These are phyloP conservation scores for Yarrowia galli DNA, from an alignment of 1,139 yeast genomes.

Conservation along the genomic window DNA sequence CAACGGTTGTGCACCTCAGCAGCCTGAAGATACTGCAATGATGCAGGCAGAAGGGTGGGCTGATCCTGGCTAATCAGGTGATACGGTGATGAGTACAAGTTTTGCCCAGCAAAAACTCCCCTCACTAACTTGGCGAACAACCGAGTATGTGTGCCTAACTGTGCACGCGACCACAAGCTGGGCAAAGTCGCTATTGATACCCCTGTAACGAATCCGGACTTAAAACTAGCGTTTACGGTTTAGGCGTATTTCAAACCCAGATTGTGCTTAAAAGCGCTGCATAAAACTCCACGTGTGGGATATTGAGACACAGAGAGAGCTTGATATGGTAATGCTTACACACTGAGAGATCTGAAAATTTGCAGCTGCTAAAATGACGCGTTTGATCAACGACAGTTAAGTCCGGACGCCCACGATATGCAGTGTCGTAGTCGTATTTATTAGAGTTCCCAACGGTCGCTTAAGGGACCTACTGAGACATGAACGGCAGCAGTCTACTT, in stretches of 20 bases:
- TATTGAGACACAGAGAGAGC: too few relatives aligned
- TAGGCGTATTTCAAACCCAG: background rate
- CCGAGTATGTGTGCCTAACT: background rate
- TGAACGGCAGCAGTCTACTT: background rate
- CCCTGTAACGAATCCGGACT: background rate
- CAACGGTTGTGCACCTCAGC: background rate
- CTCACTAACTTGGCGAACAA: background rate
- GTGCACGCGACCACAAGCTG: slow-evolving; percentile 5
- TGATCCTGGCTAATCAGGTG: too few relatives aligned
- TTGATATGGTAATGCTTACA: too few relatives aligned
- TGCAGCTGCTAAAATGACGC: background rate
- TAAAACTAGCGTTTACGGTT: background rate
- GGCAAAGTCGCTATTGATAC: background rate
- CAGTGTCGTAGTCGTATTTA: background rate
- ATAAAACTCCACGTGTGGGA: background rate
- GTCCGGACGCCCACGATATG: background rate
- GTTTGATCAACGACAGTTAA: background rate
- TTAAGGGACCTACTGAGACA: background rate
- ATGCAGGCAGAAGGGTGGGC: background rate
- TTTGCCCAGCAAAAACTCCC: background rate
- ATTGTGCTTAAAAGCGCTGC: slow-evolving; percentile 1
- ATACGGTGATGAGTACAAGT: background rate
- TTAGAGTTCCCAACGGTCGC: background rate
- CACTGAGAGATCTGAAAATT: too few relatives aligned
- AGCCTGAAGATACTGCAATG: background rate